phyloP scores from a whole-genome alignment of 2,329 filamentous ascomycete genomes.

The Colletotrichum australisinense region DNA sequence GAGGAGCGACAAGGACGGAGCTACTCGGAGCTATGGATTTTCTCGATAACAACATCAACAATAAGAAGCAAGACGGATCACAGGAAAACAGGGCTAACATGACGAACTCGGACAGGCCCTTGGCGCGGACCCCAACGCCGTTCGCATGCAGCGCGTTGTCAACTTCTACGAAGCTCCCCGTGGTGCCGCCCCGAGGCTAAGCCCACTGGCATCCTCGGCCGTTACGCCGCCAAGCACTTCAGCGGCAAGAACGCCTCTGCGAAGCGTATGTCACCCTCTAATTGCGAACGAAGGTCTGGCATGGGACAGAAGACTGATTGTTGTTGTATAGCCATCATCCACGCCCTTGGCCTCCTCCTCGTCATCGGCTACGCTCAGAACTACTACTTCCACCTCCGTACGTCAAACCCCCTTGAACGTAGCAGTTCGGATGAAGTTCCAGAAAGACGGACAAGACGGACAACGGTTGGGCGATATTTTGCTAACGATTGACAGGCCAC shows the following conservation, averaged over 20 bases:
- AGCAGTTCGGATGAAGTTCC: background rate
- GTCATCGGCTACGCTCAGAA: constrained; percentile 93
- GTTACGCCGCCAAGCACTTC: constrained; percentile 94
- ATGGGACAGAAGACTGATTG: background rate
- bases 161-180: constrained; percentile 98
- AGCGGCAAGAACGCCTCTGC: constrained; percentile 86
- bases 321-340: constrained; percentile 78
- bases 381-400: constrained; percentile 99
- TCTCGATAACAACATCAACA: background rate
- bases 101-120: constrained; percentile 74
- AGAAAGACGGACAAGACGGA: constrained; percentile 38
- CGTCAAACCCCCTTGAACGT: constrained; percentile 52
- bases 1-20: constrained; percentile 5
- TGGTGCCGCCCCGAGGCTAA: constrained; percentile 85
- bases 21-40: constrained; percentile 20
- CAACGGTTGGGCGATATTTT: background rate
- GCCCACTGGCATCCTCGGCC: constrained; percentile 83
- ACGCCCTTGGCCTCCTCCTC: constrained; percentile 83
- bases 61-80: constrained; percentile 4
- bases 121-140: constrained; percentile 92
- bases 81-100: constrained; percentile 48
- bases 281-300: background rate
- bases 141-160: constrained; percentile 97
- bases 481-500: constrained; percentile 74
- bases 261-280: constrained; percentile 94